Conservation (phyloP, 2,329 filamentous ascomycete species). For the Pyricularia grisea region DNA sequence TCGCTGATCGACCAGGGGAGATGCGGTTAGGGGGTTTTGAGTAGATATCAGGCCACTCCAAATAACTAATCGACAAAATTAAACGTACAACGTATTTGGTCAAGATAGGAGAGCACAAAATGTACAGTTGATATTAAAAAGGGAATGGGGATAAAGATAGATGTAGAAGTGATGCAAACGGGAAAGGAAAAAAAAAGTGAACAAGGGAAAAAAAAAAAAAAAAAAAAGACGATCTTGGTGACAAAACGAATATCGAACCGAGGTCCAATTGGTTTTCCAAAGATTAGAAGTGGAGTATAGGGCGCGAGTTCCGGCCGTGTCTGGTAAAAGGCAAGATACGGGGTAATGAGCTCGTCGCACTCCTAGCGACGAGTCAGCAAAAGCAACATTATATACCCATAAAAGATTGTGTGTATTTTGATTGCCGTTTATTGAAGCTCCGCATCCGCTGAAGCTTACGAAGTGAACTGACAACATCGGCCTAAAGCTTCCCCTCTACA, state of each 20-base stretch:
- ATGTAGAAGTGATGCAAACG: too few species aligned
- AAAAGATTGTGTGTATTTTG: neutral
- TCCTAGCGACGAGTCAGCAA: neutral
- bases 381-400: neutral
- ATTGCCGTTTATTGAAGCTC: neutral
- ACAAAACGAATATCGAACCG: neutral
- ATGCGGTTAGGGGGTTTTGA: too few species aligned
- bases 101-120: too few species aligned
- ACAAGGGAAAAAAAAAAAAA: neutral
- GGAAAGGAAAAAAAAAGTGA: too few species aligned
- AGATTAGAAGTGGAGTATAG: neutral
- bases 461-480: neutral
- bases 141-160: too few species aligned
- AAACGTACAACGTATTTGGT: too few species aligned
- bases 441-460: neutral
- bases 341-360: neutral
- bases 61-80: too few species aligned
- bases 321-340: neutral
- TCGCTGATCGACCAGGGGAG: too few species aligned
- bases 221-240: neutral
- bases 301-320: neutral
- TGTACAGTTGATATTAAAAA: too few species aligned
- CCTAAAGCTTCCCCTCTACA: neutral
- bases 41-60: too few species aligned
- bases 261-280: neutral